These are phyloP conservation scores for Sinapis alba DNA, from an alignment of 441 rosid species.

Conservation along the genomic window DNA sequence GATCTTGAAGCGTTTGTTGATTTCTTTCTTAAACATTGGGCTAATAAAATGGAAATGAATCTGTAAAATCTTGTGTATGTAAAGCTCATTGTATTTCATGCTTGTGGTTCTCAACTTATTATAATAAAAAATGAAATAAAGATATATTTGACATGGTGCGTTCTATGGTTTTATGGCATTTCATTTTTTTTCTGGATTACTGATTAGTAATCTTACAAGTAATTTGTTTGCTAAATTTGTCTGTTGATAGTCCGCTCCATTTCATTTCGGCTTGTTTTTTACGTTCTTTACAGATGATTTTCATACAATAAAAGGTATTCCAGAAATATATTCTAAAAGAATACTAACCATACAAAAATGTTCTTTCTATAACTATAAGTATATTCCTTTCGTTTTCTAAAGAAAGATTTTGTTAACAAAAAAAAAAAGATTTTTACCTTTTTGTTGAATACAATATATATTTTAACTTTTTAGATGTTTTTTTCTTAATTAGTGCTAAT, in stretches of 20 bases:
- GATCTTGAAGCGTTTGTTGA: slow-evolving; percentile 41
- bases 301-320: not conserved
- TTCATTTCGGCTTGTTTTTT: slow-evolving; percentile 1
- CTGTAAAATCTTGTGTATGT: not conserved
- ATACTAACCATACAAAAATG: slow-evolving; percentile 22
- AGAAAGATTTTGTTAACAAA: not conserved
- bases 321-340: not conserved
- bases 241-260: not conserved
- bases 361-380: slow-evolving; percentile 1
- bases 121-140: not conserved
- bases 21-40: slow-evolving; percentile 45
- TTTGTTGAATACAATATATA: not conserved
- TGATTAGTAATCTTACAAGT: not conserved
- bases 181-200: not conserved
- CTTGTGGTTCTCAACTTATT: not conserved
- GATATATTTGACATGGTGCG: not conserved
- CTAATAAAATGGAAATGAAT: slow-evolving; percentile 43
- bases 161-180: not conserved
- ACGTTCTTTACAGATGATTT: not conserved
- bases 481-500: not conserved
- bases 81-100: not conserved
- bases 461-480: not conserved
- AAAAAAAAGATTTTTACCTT: not conserved
- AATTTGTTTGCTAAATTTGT: not conserved
- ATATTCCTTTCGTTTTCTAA: not conserved